Conservation (phyloP, 1,139 yeast species). For the Waltiozyma sp. region DNA sequence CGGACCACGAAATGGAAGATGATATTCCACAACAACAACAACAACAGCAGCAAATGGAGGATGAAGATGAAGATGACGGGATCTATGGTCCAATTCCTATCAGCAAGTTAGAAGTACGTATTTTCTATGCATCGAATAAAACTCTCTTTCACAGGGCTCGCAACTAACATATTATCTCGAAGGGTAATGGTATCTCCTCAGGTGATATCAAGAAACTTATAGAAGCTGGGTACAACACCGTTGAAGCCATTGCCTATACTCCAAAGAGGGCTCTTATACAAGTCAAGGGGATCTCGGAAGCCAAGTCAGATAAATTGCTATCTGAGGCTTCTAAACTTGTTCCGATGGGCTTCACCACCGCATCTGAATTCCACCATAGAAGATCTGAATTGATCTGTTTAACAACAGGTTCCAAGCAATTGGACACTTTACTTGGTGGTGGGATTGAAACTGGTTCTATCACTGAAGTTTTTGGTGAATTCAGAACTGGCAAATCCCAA, state of each 20-base stretch:
- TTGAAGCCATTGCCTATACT: slow-evolving; percentile 85
- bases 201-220: slow-evolving; percentile 72
- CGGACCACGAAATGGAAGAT: not conserved
- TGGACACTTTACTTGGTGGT: slow-evolving; percentile 90
- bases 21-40: not conserved
- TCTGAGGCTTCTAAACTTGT: slow-evolving; percentile 79
- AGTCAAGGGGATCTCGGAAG: slow-evolving; percentile 90
- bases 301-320: slow-evolving; percentile 81
- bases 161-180: not conserved
- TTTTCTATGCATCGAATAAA: not conserved
- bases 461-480: slow-evolving; percentile 95
- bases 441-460: slow-evolving; percentile 97
- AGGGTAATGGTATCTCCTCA: slow-evolving; percentile 81
- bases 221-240: slow-evolving; percentile 81
- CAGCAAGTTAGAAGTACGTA: slow-evolving; percentile 25
- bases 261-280: slow-evolving; percentile 67
- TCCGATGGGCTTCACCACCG: slow-evolving; percentile 96
- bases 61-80: slow-evolving; percentile 28
- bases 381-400: slow-evolving; percentile 84
- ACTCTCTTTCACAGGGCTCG: slow-evolving; percentile 17
- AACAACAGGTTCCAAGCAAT: slow-evolving; percentile 90
- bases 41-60: slow-evolving; percentile 6
- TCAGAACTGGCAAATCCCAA: slow-evolving; percentile 96
- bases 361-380: slow-evolving; percentile 86
- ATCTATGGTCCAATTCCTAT: slow-evolving; percentile 37